phyloP scores from a whole-genome alignment of 306 rosid genomes.

The Cucurbita argyrosperma region DNA sequence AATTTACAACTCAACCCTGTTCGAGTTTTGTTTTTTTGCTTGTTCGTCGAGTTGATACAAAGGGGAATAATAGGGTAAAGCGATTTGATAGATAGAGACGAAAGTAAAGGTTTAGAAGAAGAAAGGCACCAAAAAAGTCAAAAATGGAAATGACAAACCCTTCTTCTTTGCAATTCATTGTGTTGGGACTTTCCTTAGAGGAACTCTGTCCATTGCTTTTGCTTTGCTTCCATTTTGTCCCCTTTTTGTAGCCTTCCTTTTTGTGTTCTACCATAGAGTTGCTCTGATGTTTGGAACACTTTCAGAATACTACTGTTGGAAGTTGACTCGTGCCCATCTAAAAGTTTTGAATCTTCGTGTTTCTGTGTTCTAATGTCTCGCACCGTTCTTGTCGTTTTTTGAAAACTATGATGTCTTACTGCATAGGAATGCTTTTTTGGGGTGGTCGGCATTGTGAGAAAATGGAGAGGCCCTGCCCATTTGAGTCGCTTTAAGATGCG shows the following conservation, averaged over 20 bases:
- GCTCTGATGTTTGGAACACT: not conserved
- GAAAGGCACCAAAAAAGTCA: slow-evolving; percentile 3
- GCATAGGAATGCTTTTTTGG: too few species aligned
- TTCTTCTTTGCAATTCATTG: not conserved
- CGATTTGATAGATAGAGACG: slow-evolving; percentile 29
- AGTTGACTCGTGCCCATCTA: not conserved
- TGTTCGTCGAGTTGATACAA: too few species aligned
- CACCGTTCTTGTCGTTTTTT: too few species aligned
- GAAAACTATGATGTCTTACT: too few species aligned
- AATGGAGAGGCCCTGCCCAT: too few species aligned
- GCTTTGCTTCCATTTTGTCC: not conserved
- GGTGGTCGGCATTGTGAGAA: too few species aligned
- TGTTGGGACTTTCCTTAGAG: not conserved
- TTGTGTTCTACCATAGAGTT: not conserved
- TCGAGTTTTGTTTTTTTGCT: too few species aligned
- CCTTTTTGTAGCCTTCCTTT: not conserved
- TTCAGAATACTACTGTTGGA: not conserved
- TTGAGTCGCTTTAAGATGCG: too few species aligned
- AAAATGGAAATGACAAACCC: slow-evolving; percentile 6
- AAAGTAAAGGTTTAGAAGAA: not conserved
- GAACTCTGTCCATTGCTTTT: slow-evolving; percentile 4
- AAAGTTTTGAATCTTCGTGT: not conserved
- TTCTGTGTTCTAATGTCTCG: not conserved
- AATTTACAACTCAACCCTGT: too few species aligned
- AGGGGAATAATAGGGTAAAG: not conserved